Conservation (phyloP, 495 filamentous ascomycete genomes). For the Penicillium egyptiacum region DNA sequence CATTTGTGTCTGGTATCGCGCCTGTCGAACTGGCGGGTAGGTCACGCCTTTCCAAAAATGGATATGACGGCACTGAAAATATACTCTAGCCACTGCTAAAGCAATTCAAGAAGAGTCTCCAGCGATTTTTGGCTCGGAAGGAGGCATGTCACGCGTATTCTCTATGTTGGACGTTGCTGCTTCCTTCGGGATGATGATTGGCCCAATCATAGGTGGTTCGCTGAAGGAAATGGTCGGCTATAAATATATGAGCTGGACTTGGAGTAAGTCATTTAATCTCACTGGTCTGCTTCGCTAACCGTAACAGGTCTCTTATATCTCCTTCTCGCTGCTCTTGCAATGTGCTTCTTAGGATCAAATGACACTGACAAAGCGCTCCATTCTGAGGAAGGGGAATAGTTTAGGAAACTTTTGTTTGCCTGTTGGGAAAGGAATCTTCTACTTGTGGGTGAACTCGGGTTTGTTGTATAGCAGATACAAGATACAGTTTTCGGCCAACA, state of each 20-base stretch:
- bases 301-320: background rate
- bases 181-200: background rate
- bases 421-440: background rate
- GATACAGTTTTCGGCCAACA: too few species aligned
- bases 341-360: background rate
- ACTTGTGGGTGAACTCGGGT: background rate
- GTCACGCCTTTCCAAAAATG: background rate
- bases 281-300: background rate
- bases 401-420: too few species aligned
- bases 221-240: background rate
- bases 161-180: conserved; percentile 25
- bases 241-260: background rate
- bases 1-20: conserved; percentile 14
- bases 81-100: conserved; percentile 8
- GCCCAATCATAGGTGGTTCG: background rate
- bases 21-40: conserved; percentile 7
- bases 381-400: background rate
- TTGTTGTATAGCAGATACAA: background rate
- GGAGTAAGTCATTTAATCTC: background rate
- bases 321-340: background rate
- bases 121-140: conserved; percentile 18
- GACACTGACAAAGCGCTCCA: background rate
- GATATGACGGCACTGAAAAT: background rate
- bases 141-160: conserved; percentile 25
- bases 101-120: conserved; percentile 5